Percentiles rank a stretch among this genome's conserved stretches.
Evolutionary conservation across 2,329 filamentous ascomycete species (phyloP).

Genomic region (Microdochium trichocladiopsis): DNA sequence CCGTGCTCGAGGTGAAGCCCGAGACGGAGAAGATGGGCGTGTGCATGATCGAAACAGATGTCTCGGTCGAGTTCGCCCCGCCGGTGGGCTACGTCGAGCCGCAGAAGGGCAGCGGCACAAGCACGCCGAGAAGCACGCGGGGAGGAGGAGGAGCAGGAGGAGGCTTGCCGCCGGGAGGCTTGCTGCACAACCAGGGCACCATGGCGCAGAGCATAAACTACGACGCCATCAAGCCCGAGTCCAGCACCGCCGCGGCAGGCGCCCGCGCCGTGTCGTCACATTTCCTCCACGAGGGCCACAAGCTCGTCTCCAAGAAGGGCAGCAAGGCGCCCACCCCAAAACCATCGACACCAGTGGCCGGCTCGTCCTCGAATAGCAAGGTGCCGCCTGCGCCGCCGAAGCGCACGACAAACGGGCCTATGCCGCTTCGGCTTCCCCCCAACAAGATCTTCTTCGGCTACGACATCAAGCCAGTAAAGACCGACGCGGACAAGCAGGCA

Average conservation of each 20-base stretch:
- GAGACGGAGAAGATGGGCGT: slow-evolving; percentile 77
- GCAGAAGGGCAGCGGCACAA: slow-evolving; percentile 70
- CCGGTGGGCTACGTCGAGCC: slow-evolving; percentile 94
- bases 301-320: slow-evolving; percentile 74
- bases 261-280: slow-evolving; percentile 50
- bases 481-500: slow-evolving; percentile 62
- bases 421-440: slow-evolving; percentile 74
- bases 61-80: slow-evolving; percentile 91
- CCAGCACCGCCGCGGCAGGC: slow-evolving; percentile 54
- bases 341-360: slow-evolving; percentile 63
- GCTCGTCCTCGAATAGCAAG: slow-evolving; percentile 35
- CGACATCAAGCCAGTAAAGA: slow-evolving; percentile 81
- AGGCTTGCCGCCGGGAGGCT: slow-evolving; percentile 62
- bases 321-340: slow-evolving; percentile 70
- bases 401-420: slow-evolving; percentile 65
- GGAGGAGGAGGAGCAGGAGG: slow-evolving; percentile 23
- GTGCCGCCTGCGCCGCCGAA: slow-evolving; percentile 19
- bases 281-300: slow-evolving; percentile 75
- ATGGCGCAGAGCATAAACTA: slow-evolving; percentile 99
- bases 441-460: slow-evolving; percentile 98
- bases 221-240: slow-evolving; percentile 74
- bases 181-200: slow-evolving; percentile 76
- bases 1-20: slow-evolving; percentile 89
- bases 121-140: slow-evolving; percentile 65
- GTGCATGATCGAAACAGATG: slow-evolving; percentile 91